phyloP scores from a whole-genome alignment of 2,329 filamentous ascomycete species.

The Alternaria solani region DNA sequence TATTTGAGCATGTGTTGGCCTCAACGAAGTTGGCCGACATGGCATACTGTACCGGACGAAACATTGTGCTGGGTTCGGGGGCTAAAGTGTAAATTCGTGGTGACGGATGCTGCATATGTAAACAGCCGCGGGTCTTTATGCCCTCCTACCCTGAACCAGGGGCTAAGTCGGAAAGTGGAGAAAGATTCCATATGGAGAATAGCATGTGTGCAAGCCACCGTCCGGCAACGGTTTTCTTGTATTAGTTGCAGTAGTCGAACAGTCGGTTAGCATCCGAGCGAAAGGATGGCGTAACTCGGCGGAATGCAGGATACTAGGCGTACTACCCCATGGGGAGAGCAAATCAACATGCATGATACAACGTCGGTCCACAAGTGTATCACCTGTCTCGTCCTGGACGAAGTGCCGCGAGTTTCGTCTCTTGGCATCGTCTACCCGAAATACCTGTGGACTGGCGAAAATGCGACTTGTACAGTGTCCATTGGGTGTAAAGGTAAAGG shows the following conservation, averaged over 20 bases:
- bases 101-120: slow-evolving; percentile 1
- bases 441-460: not conserved
- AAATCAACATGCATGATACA: not conserved
- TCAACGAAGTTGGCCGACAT: not conserved
- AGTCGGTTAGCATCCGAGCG: slow-evolving; percentile 1
- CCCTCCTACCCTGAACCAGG: not conserved
- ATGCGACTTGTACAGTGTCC: not conserved
- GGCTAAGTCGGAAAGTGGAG: not conserved
- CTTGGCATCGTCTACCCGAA: slow-evolving; percentile 15
- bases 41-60: not conserved
- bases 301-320: not conserved
- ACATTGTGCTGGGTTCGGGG: not conserved
- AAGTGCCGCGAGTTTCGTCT: slow-evolving; percentile 1
- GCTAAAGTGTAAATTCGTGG: not conserved
- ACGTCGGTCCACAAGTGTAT: not conserved
- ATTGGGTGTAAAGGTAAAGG: not conserved
- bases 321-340: slow-evolving; percentile 4
- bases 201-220: not conserved
- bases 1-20: not conserved
- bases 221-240: not conserved
- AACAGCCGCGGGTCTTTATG: slow-evolving; percentile 14
- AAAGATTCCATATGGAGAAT: not conserved
- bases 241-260: not conserved
- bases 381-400: not conserved
- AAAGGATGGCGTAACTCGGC: not conserved